Base-by-base conservation (phyloP, 169 alveolate species). In the Eimeria maxima region DNA sequence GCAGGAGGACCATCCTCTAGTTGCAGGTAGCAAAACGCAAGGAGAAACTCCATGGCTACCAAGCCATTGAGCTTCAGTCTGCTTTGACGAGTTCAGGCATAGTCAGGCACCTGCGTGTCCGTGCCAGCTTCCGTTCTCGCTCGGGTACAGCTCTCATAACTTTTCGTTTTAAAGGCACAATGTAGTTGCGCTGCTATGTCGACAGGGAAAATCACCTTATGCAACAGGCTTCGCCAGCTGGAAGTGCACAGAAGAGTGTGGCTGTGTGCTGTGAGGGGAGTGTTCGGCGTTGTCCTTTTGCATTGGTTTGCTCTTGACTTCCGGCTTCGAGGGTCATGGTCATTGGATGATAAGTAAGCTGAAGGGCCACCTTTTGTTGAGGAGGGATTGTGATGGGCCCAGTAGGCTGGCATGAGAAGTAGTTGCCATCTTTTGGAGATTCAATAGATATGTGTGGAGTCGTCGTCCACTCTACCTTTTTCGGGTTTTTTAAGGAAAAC, bases 331-430 rank as follows among this genome's bases (percentile, higher is more conserved):
- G 84, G 13, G 97, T 96, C 97, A 96, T 89, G 53, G 96, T 83
- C 91, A 96, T 81, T 38, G 97, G 97, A 55, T 63, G 55, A 89
- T 96, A 96, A 22, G 96, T 90, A 11, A 96, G 81, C 57, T 81
- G 84, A 44, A 96, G 57, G 24, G 93, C 44, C 38, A 94, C 95
- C 67, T 89, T 90, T 10, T 90, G 96, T 3, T 73, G 74, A n/a
- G 95, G 95, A 20, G 97, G 97, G 29, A 95, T 93, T 18, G 95
- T 83, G 95, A 95, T 86, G 53, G 95, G 65, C 60, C 95, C 95
- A 69, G 81, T 27, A 86, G 96, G 96, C 86, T 90, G 84, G 95
- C 81, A 84, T 24, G 86, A 94, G 47, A 94, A 95, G 65, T 95
- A 95, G 47, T 42, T 45, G 87, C 53, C 91, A 33, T 76, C 96